phyloP scores from a whole-genome alignment of 371 early-diverging fungal genomes.

The Syncephalis fuscata region DNA sequence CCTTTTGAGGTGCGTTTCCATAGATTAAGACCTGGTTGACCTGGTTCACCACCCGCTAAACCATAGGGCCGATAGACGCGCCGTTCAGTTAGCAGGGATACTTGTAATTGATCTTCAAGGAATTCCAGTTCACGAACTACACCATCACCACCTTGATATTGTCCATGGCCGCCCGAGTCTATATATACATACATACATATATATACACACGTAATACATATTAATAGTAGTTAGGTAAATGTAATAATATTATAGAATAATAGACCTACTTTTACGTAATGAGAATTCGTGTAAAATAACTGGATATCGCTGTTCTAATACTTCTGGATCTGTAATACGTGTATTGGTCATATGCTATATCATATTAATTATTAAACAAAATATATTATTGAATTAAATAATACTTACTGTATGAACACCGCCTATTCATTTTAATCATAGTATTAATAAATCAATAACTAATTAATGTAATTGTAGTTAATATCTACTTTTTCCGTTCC shows the following conservation, averaged over 20 bases:
- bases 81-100: slow-evolving; percentile 84
- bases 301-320: slow-evolving; percentile 86
- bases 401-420: slow-evolving; percentile 1
- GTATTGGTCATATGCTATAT: slow-evolving; percentile 94
- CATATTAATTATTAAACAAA: too few relatives aligned
- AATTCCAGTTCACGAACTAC: slow-evolving; percentile 73
- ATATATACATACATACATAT: too few relatives aligned
- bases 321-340: slow-evolving; percentile 92
- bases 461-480: slow-evolving; percentile 34
- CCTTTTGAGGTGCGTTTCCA: slow-evolving; percentile 44
- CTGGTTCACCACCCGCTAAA: slow-evolving; percentile 66
- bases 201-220: too few relatives aligned
- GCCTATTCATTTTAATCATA: neutral
- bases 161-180: slow-evolving; percentile 73
- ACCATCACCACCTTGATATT: slow-evolving; percentile 76
- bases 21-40: slow-evolving; percentile 52
- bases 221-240: too few relatives aligned
- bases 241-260: too few relatives aligned
- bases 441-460: neutral
- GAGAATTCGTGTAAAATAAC: slow-evolving; percentile 77
- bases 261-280: slow-evolving; percentile 31
- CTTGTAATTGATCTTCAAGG: slow-evolving; percentile 47
- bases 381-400: neutral
- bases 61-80: slow-evolving; percentile 86
- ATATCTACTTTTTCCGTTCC: slow-evolving; percentile 67